Conservation (phyloP, 1,284 basidiomycete species). For the Leccinum griseonigrum region DNA sequence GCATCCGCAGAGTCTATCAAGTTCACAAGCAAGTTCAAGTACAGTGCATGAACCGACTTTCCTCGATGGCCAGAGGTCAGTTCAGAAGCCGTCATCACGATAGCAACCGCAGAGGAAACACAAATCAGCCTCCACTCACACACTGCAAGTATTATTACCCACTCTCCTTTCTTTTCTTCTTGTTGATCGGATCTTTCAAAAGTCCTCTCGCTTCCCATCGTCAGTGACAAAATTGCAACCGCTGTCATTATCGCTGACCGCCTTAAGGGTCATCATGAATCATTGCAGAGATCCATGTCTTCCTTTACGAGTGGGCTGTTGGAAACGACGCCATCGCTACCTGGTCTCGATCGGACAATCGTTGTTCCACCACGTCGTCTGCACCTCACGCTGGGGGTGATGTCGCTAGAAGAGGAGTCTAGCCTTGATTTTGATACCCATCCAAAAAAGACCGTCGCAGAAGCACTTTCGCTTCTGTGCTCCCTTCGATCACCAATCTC, state of each 20-base stretch:
- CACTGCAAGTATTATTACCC: conserved; percentile 26
- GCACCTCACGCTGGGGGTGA: conserved; percentile 70
- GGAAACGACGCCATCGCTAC: conserved; percentile 35
- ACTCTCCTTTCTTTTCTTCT: not conserved
- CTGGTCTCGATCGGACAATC: conserved; percentile 58
- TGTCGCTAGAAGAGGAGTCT: conserved; percentile 44
- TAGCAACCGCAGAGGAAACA: not conserved
- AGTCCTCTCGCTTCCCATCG: conserved; percentile 48
- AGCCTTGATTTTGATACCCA: not conserved
- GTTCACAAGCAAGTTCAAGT: not conserved
- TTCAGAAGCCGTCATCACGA: conserved; percentile 1
- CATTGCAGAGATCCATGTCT: conserved; percentile 40
- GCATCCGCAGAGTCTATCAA: too few species aligned
- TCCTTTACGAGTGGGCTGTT: conserved; percentile 48
- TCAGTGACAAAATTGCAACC: conserved; percentile 20
- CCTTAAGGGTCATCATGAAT: conserved; percentile 49
- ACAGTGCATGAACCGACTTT: conserved; percentile 6
- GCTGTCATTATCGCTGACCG: conserved; percentile 6
- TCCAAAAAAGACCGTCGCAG: conserved; percentile 38
- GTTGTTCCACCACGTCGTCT: conserved; percentile 59
- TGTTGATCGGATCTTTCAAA: conserved; percentile 2
- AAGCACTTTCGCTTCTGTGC: conserved; percentile 47
- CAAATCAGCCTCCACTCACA: conserved; percentile 20
- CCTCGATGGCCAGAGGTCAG: conserved; percentile 15
- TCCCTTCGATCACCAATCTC: conserved; percentile 46